Base-by-base conservation (phyloP, 2,329 filamentous ascomycete species). In the Diplodia seriata region DNA sequence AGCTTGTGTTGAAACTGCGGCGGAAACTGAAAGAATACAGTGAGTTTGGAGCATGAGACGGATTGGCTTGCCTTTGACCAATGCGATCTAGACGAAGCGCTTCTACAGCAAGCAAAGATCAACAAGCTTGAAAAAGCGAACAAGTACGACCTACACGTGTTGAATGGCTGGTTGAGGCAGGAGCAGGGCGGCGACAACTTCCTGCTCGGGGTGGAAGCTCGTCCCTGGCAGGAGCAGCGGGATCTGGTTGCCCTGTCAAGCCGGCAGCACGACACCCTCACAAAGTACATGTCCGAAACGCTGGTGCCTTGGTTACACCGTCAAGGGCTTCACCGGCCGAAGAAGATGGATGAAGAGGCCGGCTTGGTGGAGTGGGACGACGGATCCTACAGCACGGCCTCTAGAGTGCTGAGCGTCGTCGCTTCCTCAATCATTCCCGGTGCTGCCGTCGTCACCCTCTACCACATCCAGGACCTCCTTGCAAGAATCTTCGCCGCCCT, bases 281-380 rank as follows among this genome's bases (percentile, higher is more conserved):
- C 57, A 3, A 18, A 26, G 2, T 61, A 38, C 38, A 36, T 61
- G 1, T n/a, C 31, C 1, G 26, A 61, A 15, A 62, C 11, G 7
- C 18, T 20, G 14, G 40, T 62, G 0, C 57, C 57, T 2, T 62
- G 57, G 40, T 5, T 62, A 4, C 20, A 20, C 3, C 6, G 6
- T 33, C 31, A 33, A 33, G 31, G 31, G 31, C 31, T 33, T 6
- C 8, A 31, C 14, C 29, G 20, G 3, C 14, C 11, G 1, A 3
- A 12, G 6, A 5, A 11, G 8, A 9, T 8, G 7, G 12, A 49
- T 3, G 57, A 62, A 23, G 26, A 62, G 14, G 26, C 40, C 0
- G 57, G 57, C 7, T 14, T 50, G 57, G 11, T 62, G 14, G 26
- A 62, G 8, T 62, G 40, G 57, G 47, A 50, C 2, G 57, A 62